Evolutionary conservation across 1,284 basidiomycete species (phyloP).

Genomic region (Ustilago cynodontis): DNA sequence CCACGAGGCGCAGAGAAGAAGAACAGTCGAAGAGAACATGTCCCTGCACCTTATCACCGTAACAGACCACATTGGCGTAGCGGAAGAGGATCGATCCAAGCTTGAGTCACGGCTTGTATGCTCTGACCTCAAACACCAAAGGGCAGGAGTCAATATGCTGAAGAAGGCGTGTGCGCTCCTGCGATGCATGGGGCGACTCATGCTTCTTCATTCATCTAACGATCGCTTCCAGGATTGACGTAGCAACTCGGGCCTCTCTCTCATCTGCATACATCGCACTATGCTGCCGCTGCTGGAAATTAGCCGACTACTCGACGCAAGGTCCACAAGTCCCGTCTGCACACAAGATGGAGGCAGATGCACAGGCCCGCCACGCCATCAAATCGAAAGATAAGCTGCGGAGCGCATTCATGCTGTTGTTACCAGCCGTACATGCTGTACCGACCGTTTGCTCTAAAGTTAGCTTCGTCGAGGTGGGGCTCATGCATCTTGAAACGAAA

Average conservation of each 20-base stretch:
- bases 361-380: not conserved
- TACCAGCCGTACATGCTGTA: not conserved
- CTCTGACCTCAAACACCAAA: not conserved
- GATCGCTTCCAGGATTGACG: not conserved
- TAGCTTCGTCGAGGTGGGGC: not conserved
- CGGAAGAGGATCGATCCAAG: slow-evolving; percentile 9
- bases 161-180: not conserved
- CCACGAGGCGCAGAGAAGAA: not conserved
- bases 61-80: slow-evolving; percentile 7
- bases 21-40: not conserved
- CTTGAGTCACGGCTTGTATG: not conserved
- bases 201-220: not conserved
- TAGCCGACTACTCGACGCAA: slow-evolving; percentile 7
- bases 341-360: not conserved
- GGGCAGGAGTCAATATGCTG: no score
- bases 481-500: not conserved
- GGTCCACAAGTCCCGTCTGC: not conserved
- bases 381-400: slow-evolving; percentile 7
- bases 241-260: not conserved
- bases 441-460: no score
- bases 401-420: slow-evolving; percentile 11
- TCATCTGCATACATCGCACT: not conserved
- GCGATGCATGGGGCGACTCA: not conserved
- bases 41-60: not conserved
- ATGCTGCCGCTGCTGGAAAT: no score